Evolutionary conservation across 2,329 filamentous ascomycete genomes (phyloP), one percentile per base, ranked within the genome.

Genomic region (Ophiognomonia clavigignenti-juglandacearum): DNA sequence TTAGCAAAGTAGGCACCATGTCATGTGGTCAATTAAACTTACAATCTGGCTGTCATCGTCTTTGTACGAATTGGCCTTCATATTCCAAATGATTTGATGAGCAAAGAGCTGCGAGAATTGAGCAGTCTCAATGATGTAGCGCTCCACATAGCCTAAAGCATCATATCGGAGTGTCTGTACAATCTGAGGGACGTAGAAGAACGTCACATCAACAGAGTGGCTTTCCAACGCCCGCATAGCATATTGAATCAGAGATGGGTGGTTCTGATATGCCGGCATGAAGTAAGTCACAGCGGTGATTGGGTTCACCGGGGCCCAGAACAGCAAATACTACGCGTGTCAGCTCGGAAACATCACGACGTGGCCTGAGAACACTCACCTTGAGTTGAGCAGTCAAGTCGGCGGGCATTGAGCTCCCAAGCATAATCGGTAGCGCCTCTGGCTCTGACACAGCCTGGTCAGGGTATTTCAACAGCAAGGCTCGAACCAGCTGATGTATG

Each of bases 51-150:
- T 91, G 56, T 96, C 89, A 59, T 98, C 92, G 55, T 98, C 95
- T 65, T 96, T 98, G 75, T 88, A 98, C 1, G 91, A 88, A 64
- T 98, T 99, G 26, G 93, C 93, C 65, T 97, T 98, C 86, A 99
- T 98, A 64, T 98, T 99, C 93, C 95, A 99, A 62, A 99, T 98
- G 56, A 98, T 97, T 60, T 99, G 93, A 64, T 99, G 95, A 3
- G 95, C 92, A 66, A 98, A 98, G 8, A 97, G 72, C 65, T 97
- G 93, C n/a, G 93, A 97, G 61, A 96, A 91, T 58, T 95, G 92
- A 1, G 91, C 93, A 1, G 95, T 96, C 69, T 99, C 93, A 14
- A 97, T 76, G 46, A 98, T 97, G 61, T 96, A 98, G 37, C 92
- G 81, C 66, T 96, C 90, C 2, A 96, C 91, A 61, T 98, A 98